Conservation (phyloP, 192 early-diverging fungal species). For the Gryganskiella cystojenkinii region DNA sequence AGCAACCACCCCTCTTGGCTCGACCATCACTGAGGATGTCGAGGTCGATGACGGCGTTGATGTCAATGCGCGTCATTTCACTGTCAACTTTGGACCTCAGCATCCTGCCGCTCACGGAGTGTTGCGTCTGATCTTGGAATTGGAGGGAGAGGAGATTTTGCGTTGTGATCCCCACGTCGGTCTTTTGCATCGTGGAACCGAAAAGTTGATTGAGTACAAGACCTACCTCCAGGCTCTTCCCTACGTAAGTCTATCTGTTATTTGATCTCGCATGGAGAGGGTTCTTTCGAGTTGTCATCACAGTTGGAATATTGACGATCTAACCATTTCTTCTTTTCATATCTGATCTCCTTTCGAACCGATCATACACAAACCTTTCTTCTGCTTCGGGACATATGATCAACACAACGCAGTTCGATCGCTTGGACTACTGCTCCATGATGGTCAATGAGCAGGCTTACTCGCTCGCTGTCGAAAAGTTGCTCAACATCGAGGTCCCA, state of each 20-base stretch:
- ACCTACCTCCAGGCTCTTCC: constrained; percentile 97
- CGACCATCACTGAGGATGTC: constrained; percentile 37
- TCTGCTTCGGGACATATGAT: background rate
- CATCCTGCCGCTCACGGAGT: constrained; percentile 99
- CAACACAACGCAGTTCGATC: constrained; percentile 78
- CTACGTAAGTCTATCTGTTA: constrained; percentile 77
- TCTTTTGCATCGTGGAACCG: constrained; percentile 96
- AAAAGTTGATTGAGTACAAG: constrained; percentile 99
- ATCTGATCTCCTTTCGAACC: background rate
- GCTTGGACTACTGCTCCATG: constrained; percentile 98
- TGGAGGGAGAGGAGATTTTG: constrained; percentile 91
- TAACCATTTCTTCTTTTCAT: too few species aligned
- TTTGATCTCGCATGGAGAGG: too few species aligned
- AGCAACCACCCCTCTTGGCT: constrained; percentile 23
- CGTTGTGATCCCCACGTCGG: constrained; percentile 98
- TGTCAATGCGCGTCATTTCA: constrained; percentile 75
- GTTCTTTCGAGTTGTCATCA: too few species aligned
- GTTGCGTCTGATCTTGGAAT: constrained; percentile 92
- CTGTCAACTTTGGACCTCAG: constrained; percentile 99
- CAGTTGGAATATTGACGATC: too few species aligned
- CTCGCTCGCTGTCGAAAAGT: constrained; percentile 97
- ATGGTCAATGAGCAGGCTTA: constrained; percentile 99
- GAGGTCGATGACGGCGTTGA: constrained; percentile 60
- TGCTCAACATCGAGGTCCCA: constrained; percentile 97
- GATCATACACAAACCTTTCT: background rate